Evolutionary conservation across 2,329 filamentous ascomycete genomes (phyloP), one percentile per base, ranked within the genome.

Genomic region (Rhynchosporium graminicola): DNA sequence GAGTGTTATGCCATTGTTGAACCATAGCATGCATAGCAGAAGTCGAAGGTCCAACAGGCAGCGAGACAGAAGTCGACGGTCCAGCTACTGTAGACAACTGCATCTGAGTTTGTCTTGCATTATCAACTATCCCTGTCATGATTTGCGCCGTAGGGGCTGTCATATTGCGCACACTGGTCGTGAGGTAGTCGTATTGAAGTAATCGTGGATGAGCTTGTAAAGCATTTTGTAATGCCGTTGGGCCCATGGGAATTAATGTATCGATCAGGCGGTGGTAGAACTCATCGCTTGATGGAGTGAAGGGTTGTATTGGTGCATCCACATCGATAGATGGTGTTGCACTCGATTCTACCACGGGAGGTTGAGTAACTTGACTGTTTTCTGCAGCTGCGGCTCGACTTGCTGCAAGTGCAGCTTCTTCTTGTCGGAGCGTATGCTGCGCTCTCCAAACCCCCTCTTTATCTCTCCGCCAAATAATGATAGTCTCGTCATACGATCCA

Each of bases 381-480:
- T 65, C 54, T 45, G 52, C n/a, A 29, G 33, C 45, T 31, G 46
- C 43, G 50, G 57, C 56, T 51, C 65, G 64, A 13, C 65, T 55
- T 31, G 84, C 84, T 15, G 82, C 79, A 1, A 78, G 75, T 0
- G 84, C 82, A 2, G 87, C 88, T 63, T 91, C 87, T 72, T 90
- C 88, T 73, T 96, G 91, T 45, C 87, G 83, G 9, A 96, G 80
- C 50, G 85, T 85, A 67, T 94, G 90, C 40, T 87, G 86, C 59
- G 88, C 86, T 68, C 87, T 87, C 93, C 95, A 98, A 31, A 90
- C 85, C 2, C 93, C 93, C 68, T 95, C 87, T 67, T 87, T 85
- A 67, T 96, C 90, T 65, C 91, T 88, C 69, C 90, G 89, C 95
- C 95, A 99, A 61, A 99, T 91, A 68, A 97, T 93, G 69, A 99